Base-by-base conservation (phyloP, 2,329 filamentous ascomycete genomes). In the Alternaria alternata region DNA sequence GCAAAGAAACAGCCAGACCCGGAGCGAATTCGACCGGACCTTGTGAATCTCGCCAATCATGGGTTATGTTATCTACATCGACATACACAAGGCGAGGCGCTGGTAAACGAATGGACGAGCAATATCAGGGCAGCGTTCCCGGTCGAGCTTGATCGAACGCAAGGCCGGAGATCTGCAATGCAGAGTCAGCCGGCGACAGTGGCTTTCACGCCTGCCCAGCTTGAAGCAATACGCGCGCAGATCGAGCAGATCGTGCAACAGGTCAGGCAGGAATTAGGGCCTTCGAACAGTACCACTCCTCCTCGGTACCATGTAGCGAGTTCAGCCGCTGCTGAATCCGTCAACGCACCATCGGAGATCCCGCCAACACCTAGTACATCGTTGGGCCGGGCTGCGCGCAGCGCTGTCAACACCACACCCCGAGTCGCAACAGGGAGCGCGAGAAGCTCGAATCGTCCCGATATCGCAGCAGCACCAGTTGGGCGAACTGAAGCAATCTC, bases 51-150 rank as follows among this genome's bases (percentile, higher is more conserved):
- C 3, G 70, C 70, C 11, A 2, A 22, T 0, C 11, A 48, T 26
- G 59, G 63, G 5, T 60, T 72, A 3, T 65, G 63, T 39, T 41
- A 20, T 5, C 32, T 11, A n/a, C 63, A 63, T 11, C 53, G 38
- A 16, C 9, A 18, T 4, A 11, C 42, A 9, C 60, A 63, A 34
- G 18, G 18, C 26, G 26, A 44, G 18, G 16, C 22, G 3, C 42
- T 65, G 54, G 54, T 65, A 2, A 18, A 48, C 4, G 41, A 38
- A 20, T 65, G 63, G 62, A 44, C 32, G 1, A 24, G 7, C 12
- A 26, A 8, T 12, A 57, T 65, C 16, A 28, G 42, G 57, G 61
- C 44, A 39, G 57, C 49, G 14, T 57, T 47, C 22, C 59, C 62
- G 14, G 12, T 11, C 24, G 24, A 5, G 18, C n/a, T 18, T 39